Base-by-base conservation (phyloP, 2,329 filamentous ascomycete species). In the Triangularia setosa region DNA sequence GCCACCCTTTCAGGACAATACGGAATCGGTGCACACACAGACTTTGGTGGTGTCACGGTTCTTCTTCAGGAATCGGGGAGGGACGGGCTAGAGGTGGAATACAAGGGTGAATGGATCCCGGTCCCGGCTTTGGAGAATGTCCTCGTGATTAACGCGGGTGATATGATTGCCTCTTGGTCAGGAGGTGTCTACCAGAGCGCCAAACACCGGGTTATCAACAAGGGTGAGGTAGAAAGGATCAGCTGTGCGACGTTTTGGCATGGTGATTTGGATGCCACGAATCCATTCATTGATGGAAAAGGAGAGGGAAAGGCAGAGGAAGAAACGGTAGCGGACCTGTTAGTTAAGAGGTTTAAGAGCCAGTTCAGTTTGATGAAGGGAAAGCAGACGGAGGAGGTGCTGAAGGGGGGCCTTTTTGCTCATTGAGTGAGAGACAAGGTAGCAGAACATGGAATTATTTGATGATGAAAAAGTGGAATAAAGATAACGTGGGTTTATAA, bases 11-110 rank as follows among this genome's bases (percentile, higher is more conserved):
- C 40, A 14, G 44, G 58, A 4, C 63, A 64, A 12, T 63, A 53
- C 14, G 64, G 67, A 28, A 63, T 68, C 70, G 74, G 69, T 3
- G 68, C 68, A 1, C 72, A 74, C 52, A 72, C 61, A 9, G 72
- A 74, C 63, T 72, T 70, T 35, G 70, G 72, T 23, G 71, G 69
- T 12, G 63, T 73, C 18, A 70, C 71, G 4, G 52, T 71, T 30
- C 64, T 73, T 23, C 63, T 72, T n/a, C 71, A 72, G 40, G 63
- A 73, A 65, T 66, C 68, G 7, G 70, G 67, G 4, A 68, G 64
- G 16, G 66, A 69, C 12, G 72, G 69, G 9, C 67, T 73, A 7
- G 71, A 73, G 56, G 68, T 73, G 2, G 61, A 67, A 28, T 24
- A 48, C 1, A 62, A 30, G 1, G n/a, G 67, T 35, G 59, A 64